Evolutionary conservation across 2,329 filamentous ascomycete species (phyloP).

Genomic region (Cytospora paraplurivora): DNA sequence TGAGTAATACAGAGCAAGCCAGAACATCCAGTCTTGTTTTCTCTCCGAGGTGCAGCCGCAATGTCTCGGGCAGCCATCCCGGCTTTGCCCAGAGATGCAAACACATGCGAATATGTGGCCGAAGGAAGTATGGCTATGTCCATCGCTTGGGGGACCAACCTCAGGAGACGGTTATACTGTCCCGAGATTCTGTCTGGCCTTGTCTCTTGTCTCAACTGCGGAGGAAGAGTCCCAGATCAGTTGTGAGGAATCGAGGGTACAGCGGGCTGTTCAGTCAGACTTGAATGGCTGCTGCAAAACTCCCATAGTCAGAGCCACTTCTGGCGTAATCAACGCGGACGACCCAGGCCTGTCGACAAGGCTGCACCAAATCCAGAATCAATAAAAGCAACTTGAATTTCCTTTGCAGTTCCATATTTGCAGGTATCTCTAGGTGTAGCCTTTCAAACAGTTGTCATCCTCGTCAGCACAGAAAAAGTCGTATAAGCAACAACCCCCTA

Average conservation of each 20-base stretch:
- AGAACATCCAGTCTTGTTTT: neutral
- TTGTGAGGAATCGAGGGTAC: no score
- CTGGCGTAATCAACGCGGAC: neutral
- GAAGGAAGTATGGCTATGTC: neutral
- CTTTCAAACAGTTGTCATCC: conserved; percentile 19
- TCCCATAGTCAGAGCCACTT: no score
- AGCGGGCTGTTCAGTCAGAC: no score
- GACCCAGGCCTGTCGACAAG: neutral
- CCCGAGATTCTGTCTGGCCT: no score
- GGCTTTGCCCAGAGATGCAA: neutral
- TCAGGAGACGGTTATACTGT: no score
- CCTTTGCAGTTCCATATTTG: conserved; percentile 23
- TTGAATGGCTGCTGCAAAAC: no score
- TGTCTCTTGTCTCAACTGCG: no score
- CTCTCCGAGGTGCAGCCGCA: neutral
- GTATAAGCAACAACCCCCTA: neutral
- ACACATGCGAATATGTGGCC: neutral
- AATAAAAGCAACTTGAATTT: conserved; percentile 19
- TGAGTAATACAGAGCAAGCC: neutral
- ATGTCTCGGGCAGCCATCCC: neutral
- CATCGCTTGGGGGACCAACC: neutral
- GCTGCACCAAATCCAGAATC: neutral
- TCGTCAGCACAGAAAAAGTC: neutral
- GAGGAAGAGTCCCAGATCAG: no score
- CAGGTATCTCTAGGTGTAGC: conserved; percentile 27